Percentiles rank a stretch among this genome's conserved stretches.
These are phyloP conservation scores for Apiospora aurea DNA, from an alignment of 2,329 filamentous ascomycete genomes.

Conservation along the genomic window DNA sequence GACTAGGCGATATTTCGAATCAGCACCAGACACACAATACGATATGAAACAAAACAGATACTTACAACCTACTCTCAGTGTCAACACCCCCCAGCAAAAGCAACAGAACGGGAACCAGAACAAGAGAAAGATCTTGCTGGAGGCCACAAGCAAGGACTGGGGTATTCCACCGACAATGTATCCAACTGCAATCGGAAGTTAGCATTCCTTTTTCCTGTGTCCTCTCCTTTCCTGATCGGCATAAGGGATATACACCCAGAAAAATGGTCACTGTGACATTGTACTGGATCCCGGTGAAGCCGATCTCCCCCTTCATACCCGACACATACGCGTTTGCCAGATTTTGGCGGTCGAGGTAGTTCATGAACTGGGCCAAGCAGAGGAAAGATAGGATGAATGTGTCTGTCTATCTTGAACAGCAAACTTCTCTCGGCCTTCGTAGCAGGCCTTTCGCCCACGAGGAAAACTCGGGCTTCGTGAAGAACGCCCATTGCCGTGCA, in stretches of 20 bases:
- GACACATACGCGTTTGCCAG: slow-evolving; percentile 53
- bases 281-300: slow-evolving; percentile 55
- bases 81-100: slow-evolving; percentile 69
- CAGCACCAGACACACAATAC: slow-evolving; percentile 38
- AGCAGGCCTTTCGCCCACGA: slow-evolving; percentile 23
- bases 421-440: slow-evolving; percentile 49
- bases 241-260: slow-evolving; percentile 47
- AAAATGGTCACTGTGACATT: slow-evolving; percentile 62
- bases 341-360: slow-evolving; percentile 60
- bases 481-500: neutral
- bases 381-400: slow-evolving; percentile 71
- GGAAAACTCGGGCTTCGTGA: slow-evolving; percentile 22
- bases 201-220: no score
- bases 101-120: slow-evolving; percentile 44
- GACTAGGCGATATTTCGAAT: slow-evolving; percentile 66
- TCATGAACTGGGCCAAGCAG: slow-evolving; percentile 63
- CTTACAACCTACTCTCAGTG: slow-evolving; percentile 61
- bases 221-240: neutral
- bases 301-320: slow-evolving; percentile 54
- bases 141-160: slow-evolving; percentile 29
- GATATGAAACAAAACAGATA: neutral
- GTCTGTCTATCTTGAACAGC: slow-evolving; percentile 67
- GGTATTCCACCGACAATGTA: neutral
- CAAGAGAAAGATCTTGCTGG: neutral
- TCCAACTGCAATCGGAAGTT: neutral